These are phyloP conservation scores for Annona cherimola DNA, from an alignment of 164 flowering plant species.

Conservation along the genomic window DNA sequence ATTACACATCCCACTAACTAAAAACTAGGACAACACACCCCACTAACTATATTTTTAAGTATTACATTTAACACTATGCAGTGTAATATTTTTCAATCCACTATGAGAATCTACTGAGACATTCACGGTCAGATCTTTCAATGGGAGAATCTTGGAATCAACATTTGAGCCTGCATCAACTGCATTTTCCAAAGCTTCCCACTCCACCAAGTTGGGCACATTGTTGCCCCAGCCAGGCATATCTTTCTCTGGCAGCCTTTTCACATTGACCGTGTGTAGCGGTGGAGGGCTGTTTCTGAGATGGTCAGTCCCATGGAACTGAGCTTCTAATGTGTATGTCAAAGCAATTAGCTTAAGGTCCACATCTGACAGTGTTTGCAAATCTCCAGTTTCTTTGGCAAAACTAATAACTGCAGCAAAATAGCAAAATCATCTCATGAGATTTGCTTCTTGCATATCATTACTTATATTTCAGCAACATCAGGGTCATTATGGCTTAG, in stretches of 20 bases:
- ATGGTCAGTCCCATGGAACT: conserved; percentile 74
- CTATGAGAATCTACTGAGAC: conserved; percentile 25
- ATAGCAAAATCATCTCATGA: neutral
- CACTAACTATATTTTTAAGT: conserved; percentile 31
- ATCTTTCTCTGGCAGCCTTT: conserved; percentile 75
- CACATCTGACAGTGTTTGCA: conserved; percentile 92
- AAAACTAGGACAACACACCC: conserved; percentile 16
- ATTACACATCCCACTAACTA: too few relatives aligned
- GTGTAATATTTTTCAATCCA: conserved; percentile 23
- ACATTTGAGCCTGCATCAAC: conserved; percentile 29
- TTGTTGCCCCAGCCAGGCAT: conserved; percentile 97
- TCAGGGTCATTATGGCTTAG: too few relatives aligned
- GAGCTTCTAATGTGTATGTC: conserved; percentile 80
- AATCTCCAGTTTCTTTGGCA: conserved; percentile 90
- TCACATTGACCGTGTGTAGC: conserved; percentile 62
- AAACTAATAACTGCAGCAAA: conserved; percentile 58
- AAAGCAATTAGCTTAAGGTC: conserved; percentile 92
- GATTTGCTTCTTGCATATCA: neutral
- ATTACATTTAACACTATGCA: conserved; percentile 29
- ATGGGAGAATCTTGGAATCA: conserved; percentile 68
- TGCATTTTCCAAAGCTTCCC: conserved; percentile 85
- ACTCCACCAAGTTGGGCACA: conserved; percentile 87
- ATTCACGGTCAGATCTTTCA: conserved; percentile 64
- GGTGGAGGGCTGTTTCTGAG: conserved; percentile 82
- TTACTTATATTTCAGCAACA: neutral